phyloP scores from a whole-genome alignment of 495 filamentous ascomycete genomes.

The Xylaria palmicola region DNA sequence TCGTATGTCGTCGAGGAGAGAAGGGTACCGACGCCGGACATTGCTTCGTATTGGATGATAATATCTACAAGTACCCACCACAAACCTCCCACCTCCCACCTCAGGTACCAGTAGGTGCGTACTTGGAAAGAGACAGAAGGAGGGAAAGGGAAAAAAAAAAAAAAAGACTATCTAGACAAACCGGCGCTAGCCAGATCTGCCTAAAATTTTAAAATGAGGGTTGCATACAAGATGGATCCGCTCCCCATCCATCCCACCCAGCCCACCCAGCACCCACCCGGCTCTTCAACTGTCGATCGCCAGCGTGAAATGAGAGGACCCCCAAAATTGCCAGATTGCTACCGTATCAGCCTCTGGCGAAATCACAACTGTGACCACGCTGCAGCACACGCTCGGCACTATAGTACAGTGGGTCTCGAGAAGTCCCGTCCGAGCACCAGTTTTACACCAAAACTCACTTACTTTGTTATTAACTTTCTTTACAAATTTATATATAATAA shows the following conservation, averaged over 20 bases:
- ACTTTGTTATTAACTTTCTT: too few species aligned
- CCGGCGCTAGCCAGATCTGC: conserved; percentile 6
- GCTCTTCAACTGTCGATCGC: conserved; percentile 17
- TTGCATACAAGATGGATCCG: conserved; percentile 7
- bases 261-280: conserved; percentile 6
- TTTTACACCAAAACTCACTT: too few species aligned
- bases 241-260: neutral
- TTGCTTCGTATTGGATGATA: neutral
- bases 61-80: too few species aligned
- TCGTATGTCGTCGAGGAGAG: too few species aligned
- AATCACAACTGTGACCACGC: conserved; percentile 10
- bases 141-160: conserved; percentile 21
- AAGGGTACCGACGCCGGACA: neutral
- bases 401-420: neutral
- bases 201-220: conserved; percentile 15
- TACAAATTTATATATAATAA: too few species aligned
- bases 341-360: neutral
- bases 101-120: neutral
- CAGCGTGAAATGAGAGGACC: conserved; percentile 13
- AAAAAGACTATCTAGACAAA: neutral
- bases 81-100: too few species aligned
- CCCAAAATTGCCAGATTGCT: conserved; percentile 14
- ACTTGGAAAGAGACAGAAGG: conserved; percentile 18
- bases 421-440: too few species aligned
- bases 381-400: neutral